Conservation (phyloP, 2,329 filamentous ascomycete genomes). For the Pestalotiopsis sp. region DNA sequence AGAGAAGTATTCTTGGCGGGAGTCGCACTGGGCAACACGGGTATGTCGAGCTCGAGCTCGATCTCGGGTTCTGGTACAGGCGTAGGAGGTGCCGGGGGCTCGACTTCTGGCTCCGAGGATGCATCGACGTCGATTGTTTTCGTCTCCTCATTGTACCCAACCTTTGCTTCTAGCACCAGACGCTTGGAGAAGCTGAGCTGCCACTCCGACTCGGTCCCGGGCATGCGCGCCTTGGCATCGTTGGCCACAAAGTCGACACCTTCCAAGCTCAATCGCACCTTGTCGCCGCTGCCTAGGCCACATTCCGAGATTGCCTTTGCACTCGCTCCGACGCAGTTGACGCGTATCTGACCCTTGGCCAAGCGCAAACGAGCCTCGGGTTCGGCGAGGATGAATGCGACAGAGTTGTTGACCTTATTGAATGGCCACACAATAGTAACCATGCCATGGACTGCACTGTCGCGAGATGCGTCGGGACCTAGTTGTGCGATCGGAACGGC, state of each 20-base stretch:
- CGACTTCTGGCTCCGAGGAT: slow-evolving; percentile 21
- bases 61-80: background rate
- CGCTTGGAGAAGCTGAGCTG: slow-evolving; percentile 58
- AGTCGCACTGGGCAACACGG: slow-evolving; percentile 10
- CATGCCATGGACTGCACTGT: slow-evolving; percentile 64
- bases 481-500: slow-evolving; percentile 60
- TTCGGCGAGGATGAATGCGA: slow-evolving; percentile 82
- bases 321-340: slow-evolving; percentile 71
- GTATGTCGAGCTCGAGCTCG: background rate
- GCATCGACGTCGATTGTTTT: slow-evolving; percentile 58
- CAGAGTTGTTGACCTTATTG: slow-evolving; percentile 72
- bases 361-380: slow-evolving; percentile 80
- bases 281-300: slow-evolving; percentile 77
- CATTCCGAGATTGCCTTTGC: slow-evolving; percentile 70
- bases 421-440: slow-evolving; percentile 92
- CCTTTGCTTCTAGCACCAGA: slow-evolving; percentile 50
- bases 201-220: slow-evolving; percentile 58
- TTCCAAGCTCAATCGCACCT: slow-evolving; percentile 68
- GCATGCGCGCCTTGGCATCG: slow-evolving; percentile 46
- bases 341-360: slow-evolving; percentile 77
- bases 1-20: slow-evolving; percentile 36
- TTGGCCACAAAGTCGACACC: slow-evolving; percentile 69
- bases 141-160: slow-evolving; percentile 48
- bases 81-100: background rate
- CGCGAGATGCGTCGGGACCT: slow-evolving; percentile 45